A percentile compares a stretch with the other conserved stretches of the same genome.
Evolutionary conservation across 768 basidiomycete genomes (phyloP).

Genomic region (Fibroporia radiculosa): DNA sequence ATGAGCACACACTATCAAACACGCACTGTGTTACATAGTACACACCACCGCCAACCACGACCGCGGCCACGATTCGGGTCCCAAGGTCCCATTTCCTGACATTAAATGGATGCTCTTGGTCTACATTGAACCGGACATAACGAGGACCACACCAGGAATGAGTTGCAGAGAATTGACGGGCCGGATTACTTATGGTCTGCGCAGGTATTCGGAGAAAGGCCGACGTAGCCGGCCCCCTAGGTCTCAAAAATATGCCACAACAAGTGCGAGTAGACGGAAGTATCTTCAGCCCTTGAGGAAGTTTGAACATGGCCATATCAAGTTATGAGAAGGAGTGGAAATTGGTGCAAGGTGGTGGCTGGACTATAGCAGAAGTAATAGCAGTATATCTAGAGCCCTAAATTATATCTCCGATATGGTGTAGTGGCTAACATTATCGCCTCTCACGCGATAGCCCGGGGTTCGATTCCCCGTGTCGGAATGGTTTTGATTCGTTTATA

Average conservation of each 20-base stretch:
- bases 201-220: not conserved
- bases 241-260: no score
- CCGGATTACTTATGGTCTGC: not conserved
- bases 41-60: slow-evolving; percentile 10
- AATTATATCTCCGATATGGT: slow-evolving; percentile 3
- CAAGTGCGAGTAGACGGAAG: no score
- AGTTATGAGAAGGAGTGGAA: no score
- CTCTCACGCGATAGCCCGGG: slow-evolving; percentile 8
- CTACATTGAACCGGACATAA: slow-evolving; percentile 14
- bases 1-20: no score
- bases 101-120: slow-evolving; percentile 8
- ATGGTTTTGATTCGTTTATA: not conserved
- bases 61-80: slow-evolving; percentile 12
- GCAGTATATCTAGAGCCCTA: not conserved
- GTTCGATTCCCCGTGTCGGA: slow-evolving; percentile 7
- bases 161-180: not conserved
- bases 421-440: slow-evolving; percentile 7
- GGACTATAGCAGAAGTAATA: no score
- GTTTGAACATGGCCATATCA: no score
- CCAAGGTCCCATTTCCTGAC: slow-evolving; percentile 8
- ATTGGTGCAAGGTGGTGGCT: no score
- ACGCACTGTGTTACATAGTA: slow-evolving; percentile 27
- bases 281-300: no score
- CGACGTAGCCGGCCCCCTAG: no score
- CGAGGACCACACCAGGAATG: not conserved